Evolutionary conservation across 2,329 filamentous ascomycete genomes (phyloP).

Genomic region (Penicillium hesseltinei): DNA sequence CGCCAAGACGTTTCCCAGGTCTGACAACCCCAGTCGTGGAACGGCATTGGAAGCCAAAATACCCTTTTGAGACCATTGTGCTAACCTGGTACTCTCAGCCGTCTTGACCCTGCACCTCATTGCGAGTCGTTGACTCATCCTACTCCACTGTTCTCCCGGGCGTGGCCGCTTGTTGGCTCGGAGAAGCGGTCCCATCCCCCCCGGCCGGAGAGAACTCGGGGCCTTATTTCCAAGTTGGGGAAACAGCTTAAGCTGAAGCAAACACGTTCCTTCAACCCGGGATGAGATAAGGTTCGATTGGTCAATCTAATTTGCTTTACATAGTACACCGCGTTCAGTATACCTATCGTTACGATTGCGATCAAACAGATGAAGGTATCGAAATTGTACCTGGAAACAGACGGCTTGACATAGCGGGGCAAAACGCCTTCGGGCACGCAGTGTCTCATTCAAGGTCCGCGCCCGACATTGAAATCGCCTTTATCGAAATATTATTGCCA

Average conservation of each 20-base stretch:
- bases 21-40: neutral
- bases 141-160: neutral
- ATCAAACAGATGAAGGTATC: neutral
- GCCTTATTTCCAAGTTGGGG: neutral
- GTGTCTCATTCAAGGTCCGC: neutral
- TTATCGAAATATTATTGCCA: neutral
- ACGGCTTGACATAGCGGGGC: neutral
- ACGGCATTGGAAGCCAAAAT: neutral
- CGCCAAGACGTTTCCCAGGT: neutral
- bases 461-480: neutral
- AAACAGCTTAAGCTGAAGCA: neutral
- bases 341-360: neutral
- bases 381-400: neutral
- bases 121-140: slow-evolving; percentile 1
- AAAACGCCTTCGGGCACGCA: neutral
- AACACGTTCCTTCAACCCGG: neutral
- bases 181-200: neutral
- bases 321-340: neutral
- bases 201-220: neutral
- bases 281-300: neutral
- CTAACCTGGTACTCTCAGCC: neutral
- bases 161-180: neutral
- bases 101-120: neutral
- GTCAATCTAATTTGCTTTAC: neutral
- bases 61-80: neutral